Percentiles rank a stretch among this genome's conserved stretches.
phyloP scores from a whole-genome alignment of 1,139 yeast genomes.

The Wickerhamomyces sp. region DNA sequence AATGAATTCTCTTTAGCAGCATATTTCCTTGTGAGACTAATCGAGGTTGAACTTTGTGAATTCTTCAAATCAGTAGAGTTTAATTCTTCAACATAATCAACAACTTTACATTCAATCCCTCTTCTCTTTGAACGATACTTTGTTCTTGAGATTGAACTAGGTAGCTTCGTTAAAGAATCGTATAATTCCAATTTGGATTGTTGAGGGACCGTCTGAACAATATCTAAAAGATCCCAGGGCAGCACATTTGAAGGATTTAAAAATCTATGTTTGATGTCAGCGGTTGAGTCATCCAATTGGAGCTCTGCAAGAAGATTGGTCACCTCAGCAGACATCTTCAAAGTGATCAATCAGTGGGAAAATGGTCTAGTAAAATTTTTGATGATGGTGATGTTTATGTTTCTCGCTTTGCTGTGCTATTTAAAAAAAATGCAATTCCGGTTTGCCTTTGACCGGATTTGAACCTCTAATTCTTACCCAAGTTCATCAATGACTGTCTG shows the following conservation, averaged over 20 bases:
- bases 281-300: conserved; percentile 3
- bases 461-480: no score
- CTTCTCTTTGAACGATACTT: conserved; percentile 56
- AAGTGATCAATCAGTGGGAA: no score
- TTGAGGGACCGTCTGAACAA: conserved; percentile 43
- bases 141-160: conserved; percentile 51
- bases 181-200: conserved; percentile 26
- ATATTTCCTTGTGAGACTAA: conserved; percentile 66
- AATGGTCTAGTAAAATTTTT: background rate
- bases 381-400: background rate
- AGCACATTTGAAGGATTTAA: conserved; percentile 47
- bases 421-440: background rate
- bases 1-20: conserved; percentile 58
- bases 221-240: conserved; percentile 56
- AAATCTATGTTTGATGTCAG: conserved; percentile 28
- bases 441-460: no score
- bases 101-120: conserved; percentile 71
- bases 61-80: conserved; percentile 43
- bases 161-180: conserved; percentile 41
- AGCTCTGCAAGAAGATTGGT: background rate
- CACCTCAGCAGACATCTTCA: background rate
- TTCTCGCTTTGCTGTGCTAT: background rate
- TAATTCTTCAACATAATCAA: conserved; percentile 57
- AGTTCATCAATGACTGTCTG: no score
- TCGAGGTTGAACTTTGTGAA: conserved; percentile 61